A percentile compares a stretch with the other conserved stretches of the same genome.
Conservation (phyloP, 495 filamentous ascomycete genomes). For the Aspergillus sparsus region DNA sequence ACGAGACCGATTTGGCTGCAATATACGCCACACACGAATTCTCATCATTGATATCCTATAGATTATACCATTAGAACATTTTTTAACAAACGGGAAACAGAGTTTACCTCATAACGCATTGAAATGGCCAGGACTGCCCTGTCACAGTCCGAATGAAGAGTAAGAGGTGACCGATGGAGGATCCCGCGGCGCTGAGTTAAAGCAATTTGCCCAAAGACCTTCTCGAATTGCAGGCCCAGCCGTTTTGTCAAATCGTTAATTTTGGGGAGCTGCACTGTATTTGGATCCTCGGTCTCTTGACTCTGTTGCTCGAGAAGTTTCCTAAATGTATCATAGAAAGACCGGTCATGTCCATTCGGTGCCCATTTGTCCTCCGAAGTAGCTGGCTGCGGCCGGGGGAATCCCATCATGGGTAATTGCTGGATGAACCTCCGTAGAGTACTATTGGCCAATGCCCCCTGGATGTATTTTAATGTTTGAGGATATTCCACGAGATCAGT, state of each 20-base stretch:
- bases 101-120: constrained; percentile 40
- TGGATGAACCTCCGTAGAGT: constrained; percentile 47
- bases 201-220: constrained; percentile 59
- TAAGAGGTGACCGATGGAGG: constrained; percentile 52
- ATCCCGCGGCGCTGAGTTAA: constrained; percentile 59
- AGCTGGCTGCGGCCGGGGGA: constrained; percentile 28
- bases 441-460: constrained; percentile 52
- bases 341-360: constrained; percentile 42
- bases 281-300: constrained; percentile 26
- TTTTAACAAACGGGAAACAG: neutral
- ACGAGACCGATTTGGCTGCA: constrained; percentile 34
- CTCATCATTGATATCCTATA: constrained; percentile 29
- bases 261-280: constrained; percentile 44
- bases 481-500: constrained; percentile 49
- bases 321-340: constrained; percentile 53
- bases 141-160: constrained; percentile 47
- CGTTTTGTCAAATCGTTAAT: constrained; percentile 54
- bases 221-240: constrained; percentile 54
- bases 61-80: constrained; percentile 1
- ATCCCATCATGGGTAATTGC: constrained; percentile 44
- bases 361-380: constrained; percentile 37
- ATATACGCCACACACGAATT: constrained; percentile 40
- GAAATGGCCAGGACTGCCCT: constrained; percentile 35
- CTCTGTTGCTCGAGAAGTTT: constrained; percentile 38
- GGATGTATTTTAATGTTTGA: constrained; percentile 53